Conservation (phyloP, 192 early-diverging fungal genomes). For the Lobosporangium transversale region DNA sequence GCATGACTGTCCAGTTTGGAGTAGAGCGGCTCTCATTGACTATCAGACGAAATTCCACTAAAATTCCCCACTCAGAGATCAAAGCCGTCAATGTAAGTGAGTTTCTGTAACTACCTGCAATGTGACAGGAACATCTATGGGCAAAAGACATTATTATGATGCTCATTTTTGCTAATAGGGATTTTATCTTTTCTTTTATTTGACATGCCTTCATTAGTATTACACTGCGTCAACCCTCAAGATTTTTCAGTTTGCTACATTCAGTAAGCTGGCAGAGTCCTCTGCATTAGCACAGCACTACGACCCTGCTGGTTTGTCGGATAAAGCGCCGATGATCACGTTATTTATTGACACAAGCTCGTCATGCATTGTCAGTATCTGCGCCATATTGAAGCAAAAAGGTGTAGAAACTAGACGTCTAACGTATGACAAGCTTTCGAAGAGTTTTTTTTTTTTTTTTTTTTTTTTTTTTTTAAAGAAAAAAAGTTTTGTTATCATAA, state of each 20-base stretch:
- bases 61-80: constrained; percentile 21
- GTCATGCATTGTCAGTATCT: constrained; percentile 19
- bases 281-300: constrained; percentile 27
- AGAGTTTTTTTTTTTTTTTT: too few relatives aligned
- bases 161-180: too few relatives aligned
- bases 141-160: too few relatives aligned
- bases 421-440: constrained; percentile 5
- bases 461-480: too few relatives aligned
- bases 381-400: constrained; percentile 24
- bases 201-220: too few relatives aligned
- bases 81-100: constrained; percentile 23
- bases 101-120: background rate
- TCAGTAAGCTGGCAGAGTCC: constrained; percentile 12
- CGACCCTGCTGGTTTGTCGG: constrained; percentile 11
- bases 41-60: constrained; percentile 26
- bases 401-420: constrained; percentile 26
- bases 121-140: background rate
- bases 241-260: constrained; percentile 27
- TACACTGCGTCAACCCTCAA: constrained; percentile 20
- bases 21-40: constrained; percentile 25
- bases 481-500: background rate
- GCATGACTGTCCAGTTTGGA: constrained; percentile 30
- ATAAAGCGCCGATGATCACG: constrained; percentile 19
- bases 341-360: constrained; percentile 20
- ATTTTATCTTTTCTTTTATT: too few relatives aligned